Base-by-base conservation (phyloP, 345 rosid species). In the Eutrema japonicum region DNA sequence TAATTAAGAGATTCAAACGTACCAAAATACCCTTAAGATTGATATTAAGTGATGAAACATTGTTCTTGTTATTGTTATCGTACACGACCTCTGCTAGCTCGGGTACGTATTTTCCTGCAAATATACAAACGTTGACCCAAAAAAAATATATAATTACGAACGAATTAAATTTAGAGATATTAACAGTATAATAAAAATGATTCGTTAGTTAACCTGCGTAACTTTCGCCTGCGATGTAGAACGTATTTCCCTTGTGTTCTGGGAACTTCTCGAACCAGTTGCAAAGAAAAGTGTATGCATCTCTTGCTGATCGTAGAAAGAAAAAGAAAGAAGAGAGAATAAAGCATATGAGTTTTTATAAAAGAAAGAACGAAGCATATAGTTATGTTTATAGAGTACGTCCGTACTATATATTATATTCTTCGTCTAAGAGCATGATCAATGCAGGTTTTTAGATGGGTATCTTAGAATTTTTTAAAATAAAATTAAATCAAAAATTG, bases 211-310 rank as follows among this genome's bases (percentile, higher is more conserved):
- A 92, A 76, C 98, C 98, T 68, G 99, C 97, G 60, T 95, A 95
- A 78, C 99, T 95, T 81, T 95, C 99, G 46, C 99, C 97, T 0
- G 99, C 96, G 55, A 95, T 87, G 72, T 92, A 95, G 77, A 95
- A 87, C 0, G 78, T 42, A 46, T 79, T 75, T 0, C 45, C 67
- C 81, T 76, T 84, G 67, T 87, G 86, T 2, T 84, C 73, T 5
- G 98, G 98, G 71, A 88, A 94, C 78, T 74, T 85, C 68, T 83
- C 74, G 70, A 91, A 80, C 98, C 98, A 94, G 55, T 76, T 81
- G 54, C 78, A 87, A 61, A 94, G 88, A 83, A 94, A 92, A 48
- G 78, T 48, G 77, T 89, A 90, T 32, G 97, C 77, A 65, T 95
- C 99, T 66, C 87, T 88, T 45, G 96, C 99, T 89, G 63, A 55